Conservation (phyloP, 2,329 filamentous ascomycete species). For the Diaporthe nobilis region DNA sequence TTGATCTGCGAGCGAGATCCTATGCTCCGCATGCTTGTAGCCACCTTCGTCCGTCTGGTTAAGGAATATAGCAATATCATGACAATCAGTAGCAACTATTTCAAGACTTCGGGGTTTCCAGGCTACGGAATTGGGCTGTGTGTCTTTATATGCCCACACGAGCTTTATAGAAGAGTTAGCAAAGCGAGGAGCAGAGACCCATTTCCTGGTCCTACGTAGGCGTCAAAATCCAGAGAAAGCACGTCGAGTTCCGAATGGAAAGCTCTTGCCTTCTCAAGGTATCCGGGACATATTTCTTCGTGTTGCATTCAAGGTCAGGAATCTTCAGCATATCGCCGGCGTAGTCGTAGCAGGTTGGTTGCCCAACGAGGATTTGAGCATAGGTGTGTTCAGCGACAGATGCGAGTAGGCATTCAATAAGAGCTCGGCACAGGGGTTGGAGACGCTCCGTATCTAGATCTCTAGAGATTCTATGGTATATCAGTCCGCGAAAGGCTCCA, state of each 20-base stretch:
- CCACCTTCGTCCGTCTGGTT: neutral
- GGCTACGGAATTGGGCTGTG: neutral
- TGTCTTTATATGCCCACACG: neutral
- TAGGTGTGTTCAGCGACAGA: neutral
- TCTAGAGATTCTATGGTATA: neutral
- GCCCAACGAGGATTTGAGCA: neutral
- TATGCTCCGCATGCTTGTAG: neutral
- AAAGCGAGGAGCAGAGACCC: neutral
- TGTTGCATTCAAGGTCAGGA: neutral
- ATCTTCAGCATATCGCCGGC: neutral
- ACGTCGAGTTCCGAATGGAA: neutral
- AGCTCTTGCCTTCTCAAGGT: neutral
- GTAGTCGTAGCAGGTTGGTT: neutral
- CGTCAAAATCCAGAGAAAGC: neutral
- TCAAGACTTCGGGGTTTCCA: neutral
- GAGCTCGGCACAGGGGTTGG: neutral
- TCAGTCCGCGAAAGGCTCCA: neutral
- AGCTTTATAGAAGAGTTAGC: neutral
- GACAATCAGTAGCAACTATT: neutral
- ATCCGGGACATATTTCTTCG: neutral
- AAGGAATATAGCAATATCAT: conserved; percentile 1
- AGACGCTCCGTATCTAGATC: neutral
- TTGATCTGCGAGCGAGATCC: neutral
- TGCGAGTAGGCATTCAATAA: neutral
- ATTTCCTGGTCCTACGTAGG: neutral